Evolutionary conservation across 1,284 basidiomycete species (phyloP).

Genomic region (Moniliophthora roreri): DNA sequence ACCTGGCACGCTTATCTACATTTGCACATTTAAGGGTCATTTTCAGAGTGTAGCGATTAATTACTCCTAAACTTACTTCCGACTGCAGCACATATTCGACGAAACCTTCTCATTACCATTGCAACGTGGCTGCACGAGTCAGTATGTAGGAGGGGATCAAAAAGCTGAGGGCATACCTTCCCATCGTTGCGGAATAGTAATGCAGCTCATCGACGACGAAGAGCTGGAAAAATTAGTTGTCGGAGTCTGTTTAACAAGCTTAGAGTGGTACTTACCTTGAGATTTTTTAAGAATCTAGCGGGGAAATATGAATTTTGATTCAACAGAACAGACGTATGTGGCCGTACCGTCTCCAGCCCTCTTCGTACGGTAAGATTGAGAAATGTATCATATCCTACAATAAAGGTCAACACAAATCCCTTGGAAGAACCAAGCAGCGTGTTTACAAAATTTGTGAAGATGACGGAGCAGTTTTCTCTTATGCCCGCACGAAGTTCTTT

Average conservation of each 20-base stretch:
- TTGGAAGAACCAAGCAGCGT: neutral
- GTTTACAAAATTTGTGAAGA: slow-evolving; percentile 77
- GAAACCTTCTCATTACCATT: slow-evolving; percentile 72
- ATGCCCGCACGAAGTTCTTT: slow-evolving; percentile 60
- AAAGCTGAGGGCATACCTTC: slow-evolving; percentile 48
- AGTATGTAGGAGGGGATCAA: neutral
- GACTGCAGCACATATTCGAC: slow-evolving; percentile 80
- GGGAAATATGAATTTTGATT: slow-evolving; percentile 8
- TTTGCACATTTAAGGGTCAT: neutral
- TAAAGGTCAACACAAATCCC: neutral
- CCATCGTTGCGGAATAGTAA: slow-evolving; percentile 73
- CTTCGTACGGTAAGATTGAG: slow-evolving; percentile 84
- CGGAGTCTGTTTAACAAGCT: neutral
- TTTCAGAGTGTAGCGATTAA: neutral
- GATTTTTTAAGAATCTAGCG: slow-evolving; percentile 67
- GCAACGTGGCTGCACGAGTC: slow-evolving; percentile 66
- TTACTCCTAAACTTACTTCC: slow-evolving; percentile 65
- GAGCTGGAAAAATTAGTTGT: slow-evolving; percentile 35
- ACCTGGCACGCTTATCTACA: slow-evolving; percentile 63
- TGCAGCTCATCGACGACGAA: slow-evolving; percentile 87
- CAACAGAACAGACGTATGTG: neutral
- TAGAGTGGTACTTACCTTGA: slow-evolving; percentile 44
- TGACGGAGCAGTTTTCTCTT: slow-evolving; percentile 64
- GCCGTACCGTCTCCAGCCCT: slow-evolving; percentile 72
- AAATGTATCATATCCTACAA: slow-evolving; percentile 88